Percentiles rank a stretch among this genome's conserved stretches.
phyloP scores from a whole-genome alignment of 1,284 basidiomycete species.

The Nidula niveotomentosa region DNA sequence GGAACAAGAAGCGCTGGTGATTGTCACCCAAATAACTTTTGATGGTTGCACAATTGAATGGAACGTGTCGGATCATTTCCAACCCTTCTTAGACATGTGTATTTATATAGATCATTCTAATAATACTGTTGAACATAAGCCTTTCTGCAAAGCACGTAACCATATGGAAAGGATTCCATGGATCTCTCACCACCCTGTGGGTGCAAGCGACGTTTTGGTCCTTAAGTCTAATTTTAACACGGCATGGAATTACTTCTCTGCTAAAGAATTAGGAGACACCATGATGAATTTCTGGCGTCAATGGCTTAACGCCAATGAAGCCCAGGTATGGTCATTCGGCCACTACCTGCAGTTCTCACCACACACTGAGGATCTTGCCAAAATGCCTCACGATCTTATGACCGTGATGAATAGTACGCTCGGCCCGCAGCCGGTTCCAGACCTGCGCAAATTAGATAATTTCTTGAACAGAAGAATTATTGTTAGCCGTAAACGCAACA shows the following conservation, averaged over 20 bases:
- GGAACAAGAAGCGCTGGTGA: constrained; percentile 16
- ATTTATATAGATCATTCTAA: constrained; percentile 19
- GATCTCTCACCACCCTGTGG: constrained; percentile 33
- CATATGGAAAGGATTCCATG: constrained; percentile 35
- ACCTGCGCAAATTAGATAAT: constrained; percentile 12
- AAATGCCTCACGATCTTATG: too few relatives aligned
- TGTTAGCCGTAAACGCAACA: constrained; percentile 15
- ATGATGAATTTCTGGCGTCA: constrained; percentile 15
- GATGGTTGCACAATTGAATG: constrained; percentile 29
- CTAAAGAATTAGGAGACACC: too few relatives aligned
- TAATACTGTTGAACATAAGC: constrained; percentile 18
- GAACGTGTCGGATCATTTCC: constrained; percentile 15
- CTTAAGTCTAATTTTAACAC: constrained; percentile 13
- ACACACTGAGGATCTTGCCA: background rate
- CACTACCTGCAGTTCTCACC: background rate
- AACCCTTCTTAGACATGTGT: constrained; percentile 28
- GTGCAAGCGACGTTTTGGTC: constrained; percentile 19
- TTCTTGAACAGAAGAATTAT: constrained; percentile 11
- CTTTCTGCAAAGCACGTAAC: constrained; percentile 27
- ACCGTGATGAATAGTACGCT: too few relatives aligned
- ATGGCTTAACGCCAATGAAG: constrained; percentile 7
- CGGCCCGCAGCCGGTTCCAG: constrained; percentile 6
- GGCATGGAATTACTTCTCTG: constrained; percentile 23
- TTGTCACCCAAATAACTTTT: constrained; percentile 13
- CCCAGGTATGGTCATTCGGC: background rate